Evolutionary conservation across 306 rosid species (phyloP).

Genomic region (Lupinus albus): DNA sequence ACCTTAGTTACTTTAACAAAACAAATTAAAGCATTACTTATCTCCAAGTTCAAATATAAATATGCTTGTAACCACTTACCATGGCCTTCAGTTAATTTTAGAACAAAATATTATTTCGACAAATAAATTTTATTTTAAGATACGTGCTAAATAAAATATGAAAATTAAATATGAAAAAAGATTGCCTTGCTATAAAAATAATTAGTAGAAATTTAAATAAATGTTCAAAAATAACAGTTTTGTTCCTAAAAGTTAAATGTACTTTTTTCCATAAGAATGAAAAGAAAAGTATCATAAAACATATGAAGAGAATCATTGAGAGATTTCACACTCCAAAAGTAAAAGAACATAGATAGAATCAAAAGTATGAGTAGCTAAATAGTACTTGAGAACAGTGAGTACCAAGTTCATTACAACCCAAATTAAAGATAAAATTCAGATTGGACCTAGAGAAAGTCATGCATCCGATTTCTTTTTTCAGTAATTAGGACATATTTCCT

Average conservation of each 20-base stretch:
- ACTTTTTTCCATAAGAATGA: constrained; percentile 22
- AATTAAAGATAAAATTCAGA: not conserved
- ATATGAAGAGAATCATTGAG: constrained; percentile 6
- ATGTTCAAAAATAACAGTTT: no score
- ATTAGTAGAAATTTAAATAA: no score
- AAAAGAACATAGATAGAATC: not conserved
- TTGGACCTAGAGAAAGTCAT: not conserved
- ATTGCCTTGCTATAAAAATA: no score
- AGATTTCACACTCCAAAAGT: constrained; percentile 24
- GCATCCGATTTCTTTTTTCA: not conserved
- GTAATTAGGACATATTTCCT: not conserved
- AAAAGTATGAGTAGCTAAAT: not conserved
- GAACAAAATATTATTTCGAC: no score
- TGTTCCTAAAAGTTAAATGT: not conserved
- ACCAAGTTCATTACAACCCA: not conserved
- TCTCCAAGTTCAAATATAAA: not conserved
- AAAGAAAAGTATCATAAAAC: not conserved
- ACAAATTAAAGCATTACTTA: constrained; percentile 6
- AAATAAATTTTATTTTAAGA: no score
- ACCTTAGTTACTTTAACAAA: constrained; percentile 4
- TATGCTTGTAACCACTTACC: not conserved
- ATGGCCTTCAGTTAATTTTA: not conserved
- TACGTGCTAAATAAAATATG: no score
- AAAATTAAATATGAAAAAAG: no score
- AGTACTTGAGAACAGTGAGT: not conserved